phyloP scores from a whole-genome alignment of 768 basidiomycete species.

The Pulveroboletus sp. region DNA sequence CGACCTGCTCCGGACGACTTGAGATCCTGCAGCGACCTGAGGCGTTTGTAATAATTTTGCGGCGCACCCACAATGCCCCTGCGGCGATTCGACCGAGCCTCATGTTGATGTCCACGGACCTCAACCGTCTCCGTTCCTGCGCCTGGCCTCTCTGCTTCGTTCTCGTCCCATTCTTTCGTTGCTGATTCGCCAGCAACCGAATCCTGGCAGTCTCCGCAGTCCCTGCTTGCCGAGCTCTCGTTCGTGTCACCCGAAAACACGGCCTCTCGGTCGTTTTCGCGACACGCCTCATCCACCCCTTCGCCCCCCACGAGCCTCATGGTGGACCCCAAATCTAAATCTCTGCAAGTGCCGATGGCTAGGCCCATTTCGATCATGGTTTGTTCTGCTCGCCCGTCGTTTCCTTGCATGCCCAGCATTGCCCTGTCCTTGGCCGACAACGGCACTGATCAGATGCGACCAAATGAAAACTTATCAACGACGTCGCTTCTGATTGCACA shows the following conservation, averaged over 20 bases:
- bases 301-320: slow-evolving; percentile 23
- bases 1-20: slow-evolving; percentile 11
- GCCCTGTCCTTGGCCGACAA: neutral
- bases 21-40: slow-evolving; percentile 28
- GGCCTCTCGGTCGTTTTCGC: slow-evolving; percentile 14
- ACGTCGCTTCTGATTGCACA: neutral
- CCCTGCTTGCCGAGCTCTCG: slow-evolving; percentile 12
- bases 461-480: neutral
- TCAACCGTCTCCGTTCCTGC: slow-evolving; percentile 17
- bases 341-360: slow-evolving; percentile 16
- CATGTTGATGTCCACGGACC: slow-evolving; percentile 22
- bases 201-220: neutral
- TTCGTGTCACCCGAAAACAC: slow-evolving; percentile 18
- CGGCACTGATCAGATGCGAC: slow-evolving; percentile 2
- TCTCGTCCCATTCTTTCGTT: neutral
- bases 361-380: neutral
- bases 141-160: neutral
- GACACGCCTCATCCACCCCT: slow-evolving; percentile 24
- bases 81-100: slow-evolving; percentile 41
- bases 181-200: slow-evolving; percentile 5
- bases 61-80: slow-evolving; percentile 38
- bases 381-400: neutral
- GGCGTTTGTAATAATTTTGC: slow-evolving; percentile 31
- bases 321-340: slow-evolving; percentile 19
- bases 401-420: slow-evolving; percentile 5